phyloP scores from a whole-genome alignment of 306 rosid genomes.

The Ormosia emarginata region DNA sequence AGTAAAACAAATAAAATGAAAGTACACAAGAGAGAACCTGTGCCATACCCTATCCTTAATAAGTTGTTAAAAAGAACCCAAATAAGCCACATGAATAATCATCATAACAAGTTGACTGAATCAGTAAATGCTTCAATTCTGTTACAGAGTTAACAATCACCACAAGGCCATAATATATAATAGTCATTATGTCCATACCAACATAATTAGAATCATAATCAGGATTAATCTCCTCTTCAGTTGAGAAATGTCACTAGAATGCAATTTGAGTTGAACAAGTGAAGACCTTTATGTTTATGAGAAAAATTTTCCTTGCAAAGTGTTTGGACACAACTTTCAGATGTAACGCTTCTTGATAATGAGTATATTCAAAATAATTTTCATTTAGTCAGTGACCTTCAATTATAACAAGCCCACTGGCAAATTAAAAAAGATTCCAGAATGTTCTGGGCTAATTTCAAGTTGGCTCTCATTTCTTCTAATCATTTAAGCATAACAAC shows the following conservation, averaged over 20 bases:
- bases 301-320: background rate
- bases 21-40: background rate
- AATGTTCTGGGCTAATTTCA: background rate
- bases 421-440: background rate
- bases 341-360: background rate
- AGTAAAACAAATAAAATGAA: conserved; percentile 12
- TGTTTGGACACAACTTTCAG: background rate
- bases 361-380: background rate
- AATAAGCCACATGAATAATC: conserved; percentile 11
- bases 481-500: conserved; percentile 3
- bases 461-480: background rate
- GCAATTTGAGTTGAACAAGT: background rate
- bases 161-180: background rate
- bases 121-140: conserved; percentile 9
- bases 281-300: background rate
- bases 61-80: background rate
- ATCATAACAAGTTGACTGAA: conserved; percentile 15
- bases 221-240: background rate
- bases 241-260: background rate
- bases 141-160: background rate
- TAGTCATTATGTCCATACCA: background rate
- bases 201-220: background rate
- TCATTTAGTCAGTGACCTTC: background rate
- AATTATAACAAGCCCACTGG: background rate
- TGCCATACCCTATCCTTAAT: background rate